Evolutionary conservation across 176 grass and related monocot species (phyloP).

Genomic region (Rhipidocladum racemiflorum): DNA sequence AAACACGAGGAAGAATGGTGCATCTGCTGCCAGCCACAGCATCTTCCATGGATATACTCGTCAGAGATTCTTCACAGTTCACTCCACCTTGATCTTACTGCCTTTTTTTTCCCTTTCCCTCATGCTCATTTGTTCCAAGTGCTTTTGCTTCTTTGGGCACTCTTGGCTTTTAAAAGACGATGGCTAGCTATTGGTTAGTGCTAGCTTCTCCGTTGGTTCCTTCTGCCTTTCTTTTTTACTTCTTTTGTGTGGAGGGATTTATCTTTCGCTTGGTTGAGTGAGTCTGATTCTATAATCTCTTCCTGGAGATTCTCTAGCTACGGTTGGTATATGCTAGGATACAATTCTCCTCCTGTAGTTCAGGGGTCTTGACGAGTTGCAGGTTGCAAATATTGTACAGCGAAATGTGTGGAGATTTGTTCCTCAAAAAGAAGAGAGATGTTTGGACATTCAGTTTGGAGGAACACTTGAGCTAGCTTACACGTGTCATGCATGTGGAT

Average conservation of each 20-base stretch:
- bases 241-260: background rate
- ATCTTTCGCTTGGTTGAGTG: background rate
- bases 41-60: conserved; percentile 47
- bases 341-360: background rate
- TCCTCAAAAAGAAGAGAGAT: background rate
- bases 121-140: background rate
- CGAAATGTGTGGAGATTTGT: background rate
- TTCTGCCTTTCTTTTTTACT: background rate
- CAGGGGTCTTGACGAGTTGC: background rate
- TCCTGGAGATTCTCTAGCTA: background rate
- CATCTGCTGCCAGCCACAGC: background rate
- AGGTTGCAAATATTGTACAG: background rate
- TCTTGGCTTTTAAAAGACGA: background rate
- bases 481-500: background rate
- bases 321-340: background rate
- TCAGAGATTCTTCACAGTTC: conserved; percentile 37
- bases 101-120: background rate
- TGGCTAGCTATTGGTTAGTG: conserved; percentile 19
- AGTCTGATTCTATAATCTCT: background rate
- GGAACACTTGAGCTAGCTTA: background rate
- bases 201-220: background rate
- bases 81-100: background rate
- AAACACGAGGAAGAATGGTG: background rate
- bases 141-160: background rate
- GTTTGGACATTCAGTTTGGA: background rate